Evolutionary conservation across 805 yeast genomes (phyloP), one percentile per base, ranked within the genome.

Genomic region (Candida sonorensis): DNA sequence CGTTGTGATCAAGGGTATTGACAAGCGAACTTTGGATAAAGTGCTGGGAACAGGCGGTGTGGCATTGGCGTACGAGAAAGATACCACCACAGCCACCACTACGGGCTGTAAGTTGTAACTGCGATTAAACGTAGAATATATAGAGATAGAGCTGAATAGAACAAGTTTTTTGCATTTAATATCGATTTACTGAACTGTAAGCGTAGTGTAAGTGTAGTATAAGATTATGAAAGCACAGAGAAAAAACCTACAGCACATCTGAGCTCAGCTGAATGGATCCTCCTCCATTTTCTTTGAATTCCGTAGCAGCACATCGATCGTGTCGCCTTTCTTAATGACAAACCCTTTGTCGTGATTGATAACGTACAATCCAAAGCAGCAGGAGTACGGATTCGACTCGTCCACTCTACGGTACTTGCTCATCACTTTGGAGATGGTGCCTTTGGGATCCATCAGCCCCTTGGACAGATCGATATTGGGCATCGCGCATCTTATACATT

Each of bases 1-100:
- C 53, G 71, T 81, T 2, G 46, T 81, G 18, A 41, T 81, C 10
- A 67, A 59, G 29, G 69, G 64, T n/a, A 45, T 66, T 16, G 42
- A 50, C 4, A 27, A 43, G 10, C 55, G 52, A 4, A 47, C 53
- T 10, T 30, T 57, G 6, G 33, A 39, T 4, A 33, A 27, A 17
- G 36, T 50, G 2, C 11, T 49, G 1, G 26, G 33, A 7, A 46
- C 54, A 1, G 41, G 50, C 7, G 59, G 59, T 3, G 29, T 29
- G n/a, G 33, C 46, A 1, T 26, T 53, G 19, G 17, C 21, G 11
- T 38, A 40, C n/a, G 34, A 30, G 22, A 22, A 21, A 18, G n/a
- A n/a, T n/a, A n/a, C n/a, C n/a, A n/a, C n/a, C n/a, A n/a, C n/a
- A n/a, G n/a, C n/a, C n/a, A n/a, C n/a, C n/a, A n/a, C n/a, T n/a